phyloP scores from a whole-genome alignment of 805 yeast genomes.

The Teunomyces pallodes region DNA sequence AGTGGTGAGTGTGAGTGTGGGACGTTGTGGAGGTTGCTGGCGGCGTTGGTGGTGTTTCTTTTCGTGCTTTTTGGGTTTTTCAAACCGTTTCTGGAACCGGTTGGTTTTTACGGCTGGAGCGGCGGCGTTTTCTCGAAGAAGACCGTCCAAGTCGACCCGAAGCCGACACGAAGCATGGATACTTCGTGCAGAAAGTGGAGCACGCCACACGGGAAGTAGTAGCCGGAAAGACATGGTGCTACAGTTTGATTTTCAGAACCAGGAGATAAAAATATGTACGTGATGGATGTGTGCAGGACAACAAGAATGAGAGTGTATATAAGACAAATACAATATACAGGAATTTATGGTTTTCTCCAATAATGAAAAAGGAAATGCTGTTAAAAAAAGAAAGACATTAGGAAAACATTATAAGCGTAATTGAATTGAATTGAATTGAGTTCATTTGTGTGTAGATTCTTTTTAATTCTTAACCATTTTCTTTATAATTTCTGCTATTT shows the following conservation, averaged over 20 bases:
- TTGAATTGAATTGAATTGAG: too few relatives aligned
- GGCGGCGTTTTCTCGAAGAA: background rate
- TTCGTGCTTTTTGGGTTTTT: background rate
- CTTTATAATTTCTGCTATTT: too few relatives aligned
- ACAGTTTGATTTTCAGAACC: background rate
- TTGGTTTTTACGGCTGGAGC: background rate
- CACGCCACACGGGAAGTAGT: background rate
- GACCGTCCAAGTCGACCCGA: background rate
- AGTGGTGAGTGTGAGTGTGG: constrained; percentile 15
- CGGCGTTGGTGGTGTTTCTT: background rate
- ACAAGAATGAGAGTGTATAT: background rate
- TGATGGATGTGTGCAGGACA: background rate
- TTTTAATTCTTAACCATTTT: too few relatives aligned
- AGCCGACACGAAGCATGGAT: background rate
- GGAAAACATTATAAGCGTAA: too few relatives aligned
- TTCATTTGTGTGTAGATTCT: too few relatives aligned
- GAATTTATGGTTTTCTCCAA: too few relatives aligned
- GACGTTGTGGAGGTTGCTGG: constrained; percentile 2
- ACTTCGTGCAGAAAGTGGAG: background rate
- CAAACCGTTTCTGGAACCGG: constrained; percentile 1
- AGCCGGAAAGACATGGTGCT: background rate
- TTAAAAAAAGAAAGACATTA: too few relatives aligned
- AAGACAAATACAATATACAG: background rate
- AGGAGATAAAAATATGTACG: background rate
- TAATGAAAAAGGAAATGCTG: too few relatives aligned